These are phyloP conservation scores for Zopfia rhizophila DNA, from an alignment of 2,329 filamentous ascomycete species.

Conservation along the genomic window DNA sequence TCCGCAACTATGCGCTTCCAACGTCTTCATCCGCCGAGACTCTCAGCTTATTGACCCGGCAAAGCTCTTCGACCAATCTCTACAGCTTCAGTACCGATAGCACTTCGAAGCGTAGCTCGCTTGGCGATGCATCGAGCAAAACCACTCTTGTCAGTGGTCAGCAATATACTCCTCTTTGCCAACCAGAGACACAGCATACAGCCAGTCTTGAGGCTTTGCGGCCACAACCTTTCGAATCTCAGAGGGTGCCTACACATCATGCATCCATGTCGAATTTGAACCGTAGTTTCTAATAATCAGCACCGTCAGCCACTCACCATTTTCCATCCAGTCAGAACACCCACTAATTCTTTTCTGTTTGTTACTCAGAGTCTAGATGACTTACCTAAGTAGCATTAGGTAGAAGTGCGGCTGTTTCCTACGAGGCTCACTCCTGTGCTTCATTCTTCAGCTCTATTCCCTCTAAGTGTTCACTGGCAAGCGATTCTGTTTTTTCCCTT, in stretches of 20 bases:
- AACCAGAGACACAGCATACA: constrained; percentile 23
- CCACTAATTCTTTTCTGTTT: no score
- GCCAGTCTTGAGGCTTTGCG: constrained; percentile 21
- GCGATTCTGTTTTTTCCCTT: no score
- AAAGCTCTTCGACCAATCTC: constrained; percentile 45
- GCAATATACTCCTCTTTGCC: constrained; percentile 47
- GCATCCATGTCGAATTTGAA: constrained; percentile 30
- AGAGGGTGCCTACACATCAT: constrained; percentile 11
- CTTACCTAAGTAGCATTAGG: no score
- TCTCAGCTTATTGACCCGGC: constrained; percentile 34
- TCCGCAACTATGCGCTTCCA: constrained; percentile 32
- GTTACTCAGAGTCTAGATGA: no score
- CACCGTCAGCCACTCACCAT: no score
- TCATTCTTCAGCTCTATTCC: no score
- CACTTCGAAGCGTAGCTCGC: constrained; percentile 42
- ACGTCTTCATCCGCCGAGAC: constrained; percentile 28
- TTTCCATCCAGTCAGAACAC: no score
- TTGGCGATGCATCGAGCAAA: constrained; percentile 33
- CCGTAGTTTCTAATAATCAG: constrained; percentile 22
- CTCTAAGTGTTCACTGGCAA: no score
- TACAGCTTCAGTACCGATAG: constrained; percentile 54
- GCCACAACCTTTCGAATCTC: constrained; percentile 23
- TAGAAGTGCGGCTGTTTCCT: no score
- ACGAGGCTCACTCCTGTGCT: no score
- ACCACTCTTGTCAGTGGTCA: constrained; percentile 54